phyloP scores from a whole-genome alignment of 345 rosid species.

The Citrus inodora region DNA sequence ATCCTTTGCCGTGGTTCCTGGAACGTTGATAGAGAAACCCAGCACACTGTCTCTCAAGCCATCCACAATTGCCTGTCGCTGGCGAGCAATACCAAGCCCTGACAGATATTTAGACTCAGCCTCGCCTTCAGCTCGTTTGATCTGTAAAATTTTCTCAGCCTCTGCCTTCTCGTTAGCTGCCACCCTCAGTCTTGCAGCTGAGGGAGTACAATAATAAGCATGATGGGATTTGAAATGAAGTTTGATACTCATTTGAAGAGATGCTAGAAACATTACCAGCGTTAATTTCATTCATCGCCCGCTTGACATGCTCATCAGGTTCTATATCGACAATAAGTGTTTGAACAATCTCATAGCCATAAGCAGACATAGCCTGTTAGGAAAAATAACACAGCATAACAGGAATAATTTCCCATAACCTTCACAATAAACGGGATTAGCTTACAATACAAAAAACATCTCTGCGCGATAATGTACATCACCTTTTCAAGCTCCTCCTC shows the following conservation, averaged over 20 bases:
- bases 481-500: slow-evolving; percentile 45
- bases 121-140: slow-evolving; percentile 41
- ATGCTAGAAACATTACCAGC: slow-evolving; percentile 18
- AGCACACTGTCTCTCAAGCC: slow-evolving; percentile 38
- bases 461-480: neutral
- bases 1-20: slow-evolving; percentile 38
- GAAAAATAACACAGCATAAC: neutral
- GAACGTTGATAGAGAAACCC: slow-evolving; percentile 34
- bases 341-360: slow-evolving; percentile 29
- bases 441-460: neutral
- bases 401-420: neutral
- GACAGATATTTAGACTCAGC: slow-evolving; percentile 38
- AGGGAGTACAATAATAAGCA: neutral
- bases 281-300: slow-evolving; percentile 31
- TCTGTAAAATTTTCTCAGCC: slow-evolving; percentile 36
- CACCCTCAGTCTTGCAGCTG: slow-evolving; percentile 39
- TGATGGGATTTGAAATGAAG: neutral
- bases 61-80: slow-evolving; percentile 39
- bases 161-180: slow-evolving; percentile 38
- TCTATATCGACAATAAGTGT: slow-evolving; percentile 27
- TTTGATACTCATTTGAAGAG: neutral
- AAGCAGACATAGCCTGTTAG: slow-evolving; percentile 26
- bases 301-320: slow-evolving; percentile 29
- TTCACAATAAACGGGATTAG: neutral
- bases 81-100: slow-evolving; percentile 38